Percentiles rank a stretch among this genome's conserved stretches.
Evolutionary conservation across 23 red algal genomes (phyloP).

Genomic region (Gracilaria vermiculophylla): DNA sequence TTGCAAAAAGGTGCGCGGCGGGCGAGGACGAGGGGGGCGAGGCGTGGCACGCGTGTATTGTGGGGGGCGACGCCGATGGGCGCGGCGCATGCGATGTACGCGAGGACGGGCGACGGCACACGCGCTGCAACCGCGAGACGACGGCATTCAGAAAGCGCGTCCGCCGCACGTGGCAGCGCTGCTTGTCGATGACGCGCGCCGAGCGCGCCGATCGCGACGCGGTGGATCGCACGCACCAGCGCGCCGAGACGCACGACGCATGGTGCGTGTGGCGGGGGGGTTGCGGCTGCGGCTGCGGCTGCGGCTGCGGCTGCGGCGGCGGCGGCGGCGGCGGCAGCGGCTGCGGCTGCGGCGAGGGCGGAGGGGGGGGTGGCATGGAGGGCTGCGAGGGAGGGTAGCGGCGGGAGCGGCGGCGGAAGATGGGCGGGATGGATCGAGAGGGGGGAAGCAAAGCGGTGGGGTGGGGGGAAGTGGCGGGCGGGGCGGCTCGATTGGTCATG

Average conservation of each 20-base stretch:
- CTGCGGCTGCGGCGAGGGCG: not conserved
- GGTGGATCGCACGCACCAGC: not conserved
- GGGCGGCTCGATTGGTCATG: not conserved
- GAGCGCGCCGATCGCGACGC: not conserved
- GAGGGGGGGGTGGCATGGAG: not conserved
- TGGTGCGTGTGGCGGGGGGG: too few species aligned
- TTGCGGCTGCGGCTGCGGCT: not conserved
- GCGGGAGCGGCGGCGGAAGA: not conserved
- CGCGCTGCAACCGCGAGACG: not conserved
- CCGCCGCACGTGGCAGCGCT: not conserved
- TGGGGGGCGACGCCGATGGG: too few species aligned
- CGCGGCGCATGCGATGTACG: too few species aligned
- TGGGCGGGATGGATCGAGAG: not conserved
- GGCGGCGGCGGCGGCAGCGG: not conserved
- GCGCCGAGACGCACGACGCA: not conserved
- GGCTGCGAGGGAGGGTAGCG: not conserved
- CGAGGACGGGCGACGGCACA: not conserved
- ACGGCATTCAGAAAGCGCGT: not conserved
- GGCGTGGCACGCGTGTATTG: not conserved
- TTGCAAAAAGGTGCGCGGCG: not conserved
- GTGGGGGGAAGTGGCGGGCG: not conserved
- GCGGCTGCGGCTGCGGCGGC: not conserved
- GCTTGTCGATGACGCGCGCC: not conserved
- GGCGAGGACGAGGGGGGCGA: not conserved
- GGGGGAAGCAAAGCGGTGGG: not conserved